Base-by-base conservation (phyloP, 163 green algal genomes). In the Scenedesmus sp. region DNA sequence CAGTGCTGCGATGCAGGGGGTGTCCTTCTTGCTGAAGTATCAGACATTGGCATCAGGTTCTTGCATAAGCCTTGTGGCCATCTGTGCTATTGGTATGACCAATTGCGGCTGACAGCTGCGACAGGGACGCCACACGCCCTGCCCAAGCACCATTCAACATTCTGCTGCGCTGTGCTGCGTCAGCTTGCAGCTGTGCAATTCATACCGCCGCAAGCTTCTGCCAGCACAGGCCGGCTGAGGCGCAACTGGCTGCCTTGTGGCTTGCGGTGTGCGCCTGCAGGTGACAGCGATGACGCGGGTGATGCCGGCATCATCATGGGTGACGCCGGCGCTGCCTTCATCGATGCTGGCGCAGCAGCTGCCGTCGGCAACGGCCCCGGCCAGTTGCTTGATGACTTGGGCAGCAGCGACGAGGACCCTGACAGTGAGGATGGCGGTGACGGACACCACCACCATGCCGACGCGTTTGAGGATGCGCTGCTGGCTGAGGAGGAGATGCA, bases 401-500 rank as follows among this genome's bases (percentile, higher is more conserved):
- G 30, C 51, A 61, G 26, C 82, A 88, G 56, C 59, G 68, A 73
- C 40, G 85, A 90, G 43, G 85, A 83, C 20, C 56, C 35, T 65
- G 83, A 88, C 33, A 80, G 56, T 49, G 85, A 81, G 53, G 88
- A 72, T 59, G 81, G 76, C 59, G 81, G 22, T 20, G 65, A 76
- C 16, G 61, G 61, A 33, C 68, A 85, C 9, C 53, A 81, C 40
- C 35, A 78, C 70, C 35, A 81, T 37, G 22, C 83, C 49, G 79
- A 85, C 24, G 85, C 68, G 44, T 49, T 59, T 51, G 44, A 85
- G 56, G 83, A 81, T 15, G 83, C 35, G 22, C 10, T 81, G 37
- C 59, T 88, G 56, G 37, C 20, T 61, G 83, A 88, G n/a, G 83
- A 88, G 33, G 70, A 85, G 16, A 56, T 85, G 70, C 49, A 59